These are phyloP conservation scores for Plasmodium ovale DNA, from an alignment of 169 alveolate species.

Conservation along the genomic window DNA sequence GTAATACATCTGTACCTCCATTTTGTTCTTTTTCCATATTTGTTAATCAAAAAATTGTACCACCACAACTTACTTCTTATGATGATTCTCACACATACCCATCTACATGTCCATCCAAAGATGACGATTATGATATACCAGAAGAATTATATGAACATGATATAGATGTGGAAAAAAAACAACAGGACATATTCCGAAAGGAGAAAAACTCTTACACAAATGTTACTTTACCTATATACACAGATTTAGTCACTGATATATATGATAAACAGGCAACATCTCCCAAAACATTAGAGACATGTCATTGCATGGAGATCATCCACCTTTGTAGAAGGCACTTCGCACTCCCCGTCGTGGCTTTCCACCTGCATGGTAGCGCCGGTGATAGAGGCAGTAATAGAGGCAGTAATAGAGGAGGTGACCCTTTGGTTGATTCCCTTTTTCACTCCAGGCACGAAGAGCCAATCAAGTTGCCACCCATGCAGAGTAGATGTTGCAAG, in stretches of 20 bases:
- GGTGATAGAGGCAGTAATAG: too few relatives aligned
- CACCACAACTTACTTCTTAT: constrained; percentile 88
- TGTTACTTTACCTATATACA: constrained; percentile 8
- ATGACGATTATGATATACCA: constrained; percentile 26
- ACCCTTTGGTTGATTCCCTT: not conserved
- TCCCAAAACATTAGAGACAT: constrained; percentile 1
- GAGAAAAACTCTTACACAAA: constrained; percentile 21
- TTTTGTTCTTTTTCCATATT: constrained; percentile 89
- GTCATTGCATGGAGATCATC: constrained; percentile 26
- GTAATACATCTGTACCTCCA: constrained; percentile 87
- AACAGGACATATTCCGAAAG: not conserved
- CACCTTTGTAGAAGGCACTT: constrained; percentile 10
- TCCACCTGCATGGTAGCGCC: too few relatives aligned
- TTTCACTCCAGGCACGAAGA: constrained; percentile 14
- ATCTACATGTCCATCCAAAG: constrained; percentile 81
- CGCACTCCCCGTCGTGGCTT: constrained; percentile 58
- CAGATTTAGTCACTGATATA: constrained; percentile 17
- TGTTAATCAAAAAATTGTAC: constrained; percentile 84
- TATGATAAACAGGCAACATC: not conserved
- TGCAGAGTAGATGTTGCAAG: constrained; percentile 31
- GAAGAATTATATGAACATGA: constrained; percentile 59
- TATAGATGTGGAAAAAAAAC: not conserved
- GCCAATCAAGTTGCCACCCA: constrained; percentile 12
- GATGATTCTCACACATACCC: constrained; percentile 88
- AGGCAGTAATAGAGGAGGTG: not conserved